Evolutionary conservation across 2,329 filamentous ascomycete genomes (phyloP).

Genomic region (Cryphonectria radicalis): DNA sequence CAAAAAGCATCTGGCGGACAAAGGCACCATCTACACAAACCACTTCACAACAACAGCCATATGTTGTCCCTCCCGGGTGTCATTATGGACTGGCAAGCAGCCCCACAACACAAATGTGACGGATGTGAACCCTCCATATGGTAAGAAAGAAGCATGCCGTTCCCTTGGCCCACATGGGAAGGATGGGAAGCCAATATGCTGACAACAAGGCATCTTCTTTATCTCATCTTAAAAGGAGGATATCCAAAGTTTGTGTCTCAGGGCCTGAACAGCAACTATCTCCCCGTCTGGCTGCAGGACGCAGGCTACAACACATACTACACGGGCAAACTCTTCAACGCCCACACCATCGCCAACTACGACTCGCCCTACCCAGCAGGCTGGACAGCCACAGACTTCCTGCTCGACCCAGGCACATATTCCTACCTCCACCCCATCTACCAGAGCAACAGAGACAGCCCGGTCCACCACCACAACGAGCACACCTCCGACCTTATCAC

Average conservation of each 20-base stretch:
- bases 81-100: constrained; percentile 66
- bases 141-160: constrained; percentile 34
- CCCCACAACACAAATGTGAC: constrained; percentile 63
- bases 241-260: constrained; percentile 56
- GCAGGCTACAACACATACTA: constrained; percentile 59
- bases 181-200: not conserved
- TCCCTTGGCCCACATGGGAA: not conserved
- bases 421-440: constrained; percentile 69
- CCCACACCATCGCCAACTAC: constrained; percentile 54
- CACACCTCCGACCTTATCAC: constrained; percentile 60
- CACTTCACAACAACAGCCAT: constrained; percentile 70
- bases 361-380: constrained; percentile 56
- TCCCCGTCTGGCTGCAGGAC: constrained; percentile 56
- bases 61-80: constrained; percentile 71
- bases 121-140: constrained; percentile 46
- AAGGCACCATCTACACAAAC: constrained; percentile 63
- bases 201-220: constrained; percentile 24
- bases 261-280: constrained; percentile 54
- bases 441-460: constrained; percentile 59
- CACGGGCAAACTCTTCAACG: constrained; percentile 60
- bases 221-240: constrained; percentile 37
- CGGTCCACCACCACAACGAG: constrained; percentile 57
- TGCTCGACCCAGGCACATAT: constrained; percentile 71
- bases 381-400: constrained; percentile 60
- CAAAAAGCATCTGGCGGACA: constrained; percentile 57